Base-by-base conservation (phyloP, 2,329 filamentous ascomycete species). In the Endothia cerciana region DNA sequence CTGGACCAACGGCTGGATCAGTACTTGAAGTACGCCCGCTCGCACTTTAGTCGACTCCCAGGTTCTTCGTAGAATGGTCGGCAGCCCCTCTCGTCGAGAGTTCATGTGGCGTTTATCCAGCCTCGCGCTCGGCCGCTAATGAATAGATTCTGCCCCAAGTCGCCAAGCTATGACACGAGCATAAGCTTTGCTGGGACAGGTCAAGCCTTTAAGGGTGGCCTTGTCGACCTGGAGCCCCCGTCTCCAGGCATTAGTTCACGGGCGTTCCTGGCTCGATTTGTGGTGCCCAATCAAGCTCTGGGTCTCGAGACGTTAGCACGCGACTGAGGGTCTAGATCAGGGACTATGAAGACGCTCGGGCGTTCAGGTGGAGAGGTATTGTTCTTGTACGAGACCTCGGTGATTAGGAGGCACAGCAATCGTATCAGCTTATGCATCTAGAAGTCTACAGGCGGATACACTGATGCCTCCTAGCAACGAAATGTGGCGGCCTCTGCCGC, bases 111-210 rank as follows among this genome's bases (percentile, higher is more conserved):
- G n/a, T n/a, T n/a, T n/a, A n/a, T n/a, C n/a, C 10, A 11, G 17
- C n/a, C 47, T 11, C 3, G 25, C 5, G 47, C 17, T 51, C 17
- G 25, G 47, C n/a, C 47, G n/a, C 47, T 22, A 10, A 19, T 51
- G 47, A 25, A 51, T 4, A 51, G n/a, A n/a, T 51, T 22, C 25
- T 51, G 47, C 47, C 47, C 10, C 10, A 25, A n/a, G 10, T n/a
- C 47, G 47, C 47, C 47, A 51, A n/a, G n/a, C 47, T 10, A n/a
- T 58, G 55, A 41, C 36, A 58, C 55, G 33, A 58, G n/a, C 19
- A 25, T 36, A 58, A 58, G 36, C 55, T 58, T 58, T 58, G 22
- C 55, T 58, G 3, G 30, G 53, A 25, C 33, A 25, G 5, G 55
- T 58, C 55, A 58, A 19, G n/a, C 36, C 19, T 58, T n/a, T 6